These are phyloP conservation scores for Colletotrichum sp. DNA, from an alignment of 2,329 filamentous ascomycete species.

Conservation along the genomic window DNA sequence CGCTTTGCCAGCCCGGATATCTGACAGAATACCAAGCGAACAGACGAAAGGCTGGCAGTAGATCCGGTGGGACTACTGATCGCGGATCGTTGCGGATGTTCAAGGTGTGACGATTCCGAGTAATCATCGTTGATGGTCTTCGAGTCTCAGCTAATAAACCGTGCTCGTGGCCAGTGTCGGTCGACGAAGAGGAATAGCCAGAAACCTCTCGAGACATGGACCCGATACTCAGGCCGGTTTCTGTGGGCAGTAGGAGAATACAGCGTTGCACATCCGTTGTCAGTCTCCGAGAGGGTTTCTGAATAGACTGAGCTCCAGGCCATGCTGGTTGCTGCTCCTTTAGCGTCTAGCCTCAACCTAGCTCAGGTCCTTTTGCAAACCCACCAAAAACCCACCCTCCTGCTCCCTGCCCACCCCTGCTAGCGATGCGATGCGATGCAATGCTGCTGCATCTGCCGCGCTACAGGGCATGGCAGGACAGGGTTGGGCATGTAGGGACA, in stretches of 20 bases:
- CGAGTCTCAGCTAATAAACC: neutral
- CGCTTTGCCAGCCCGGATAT: neutral
- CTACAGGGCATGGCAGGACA: conserved; percentile 20
- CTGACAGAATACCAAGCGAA: neutral
- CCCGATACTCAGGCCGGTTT: neutral
- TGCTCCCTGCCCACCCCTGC: conserved; percentile 7
- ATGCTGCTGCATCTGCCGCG: conserved; percentile 23
- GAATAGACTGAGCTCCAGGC: neutral
- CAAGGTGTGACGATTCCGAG: neutral
- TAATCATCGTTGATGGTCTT: neutral
- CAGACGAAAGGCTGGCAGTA: neutral
- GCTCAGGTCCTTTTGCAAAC: conserved; percentile 24
- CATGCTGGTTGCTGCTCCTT: conserved; percentile 8
- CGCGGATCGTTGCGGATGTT: neutral
- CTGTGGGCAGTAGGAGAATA: neutral
- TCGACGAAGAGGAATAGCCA: neutral
- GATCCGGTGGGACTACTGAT: neutral
- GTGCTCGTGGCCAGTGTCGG: neutral
- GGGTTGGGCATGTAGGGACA: conserved; percentile 14
- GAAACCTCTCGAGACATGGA: neutral
- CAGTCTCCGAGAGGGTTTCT: conserved; percentile 2
- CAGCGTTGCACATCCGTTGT: neutral
- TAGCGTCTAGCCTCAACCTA: conserved; percentile 21
- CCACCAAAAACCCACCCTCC: conserved; percentile 19
- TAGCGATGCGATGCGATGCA: conserved; percentile 19